phyloP scores from a whole-genome alignment of 371 early-diverging fungal species.

The Choanephora cucurbitarum region DNA sequence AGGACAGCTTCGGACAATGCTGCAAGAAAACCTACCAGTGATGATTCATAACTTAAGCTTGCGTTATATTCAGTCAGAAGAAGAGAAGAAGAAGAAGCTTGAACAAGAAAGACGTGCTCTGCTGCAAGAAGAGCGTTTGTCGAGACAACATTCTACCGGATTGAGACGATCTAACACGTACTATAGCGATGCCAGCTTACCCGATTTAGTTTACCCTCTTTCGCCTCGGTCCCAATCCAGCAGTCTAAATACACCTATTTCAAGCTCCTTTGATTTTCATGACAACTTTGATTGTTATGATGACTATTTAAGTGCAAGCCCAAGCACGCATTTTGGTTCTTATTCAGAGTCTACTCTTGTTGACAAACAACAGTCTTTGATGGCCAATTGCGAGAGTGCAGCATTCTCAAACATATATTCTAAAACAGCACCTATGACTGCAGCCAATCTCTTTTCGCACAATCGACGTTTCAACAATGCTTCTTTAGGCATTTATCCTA shows the following conservation, averaged over 20 bases:
- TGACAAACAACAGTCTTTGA: conserved; percentile 13
- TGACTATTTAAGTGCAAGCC: conserved; percentile 23
- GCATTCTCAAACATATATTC: neutral
- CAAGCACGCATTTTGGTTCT: conserved; percentile 11
- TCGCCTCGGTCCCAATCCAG: conserved; percentile 8
- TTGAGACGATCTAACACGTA: conserved; percentile 1
- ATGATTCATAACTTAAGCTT: conserved; percentile 88
- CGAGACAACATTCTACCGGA: neutral
- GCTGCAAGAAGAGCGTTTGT: too few species aligned
- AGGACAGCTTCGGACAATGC: conserved; percentile 81
- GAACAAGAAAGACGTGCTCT: conserved; percentile 17
- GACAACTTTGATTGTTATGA: conserved; percentile 11
- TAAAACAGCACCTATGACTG: conserved; percentile 20
- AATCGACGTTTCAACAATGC: conserved; percentile 14
- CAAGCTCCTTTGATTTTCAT: conserved; percentile 8
- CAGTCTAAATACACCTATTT: conserved; percentile 10
- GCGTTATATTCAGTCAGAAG: conserved; percentile 24
- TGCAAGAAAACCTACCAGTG: conserved; percentile 91
- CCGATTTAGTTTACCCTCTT: conserved; percentile 17
- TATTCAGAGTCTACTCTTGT: conserved; percentile 9
- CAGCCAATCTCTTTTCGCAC: conserved; percentile 22
- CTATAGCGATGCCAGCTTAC: conserved; percentile 5
- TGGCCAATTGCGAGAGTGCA: too few species aligned
- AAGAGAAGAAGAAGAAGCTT: conserved; percentile 20
- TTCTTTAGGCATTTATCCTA: conserved; percentile 6